Evolutionary conservation across 345 rosid genomes (phyloP).

Genomic region (Anacardium occidentale): DNA sequence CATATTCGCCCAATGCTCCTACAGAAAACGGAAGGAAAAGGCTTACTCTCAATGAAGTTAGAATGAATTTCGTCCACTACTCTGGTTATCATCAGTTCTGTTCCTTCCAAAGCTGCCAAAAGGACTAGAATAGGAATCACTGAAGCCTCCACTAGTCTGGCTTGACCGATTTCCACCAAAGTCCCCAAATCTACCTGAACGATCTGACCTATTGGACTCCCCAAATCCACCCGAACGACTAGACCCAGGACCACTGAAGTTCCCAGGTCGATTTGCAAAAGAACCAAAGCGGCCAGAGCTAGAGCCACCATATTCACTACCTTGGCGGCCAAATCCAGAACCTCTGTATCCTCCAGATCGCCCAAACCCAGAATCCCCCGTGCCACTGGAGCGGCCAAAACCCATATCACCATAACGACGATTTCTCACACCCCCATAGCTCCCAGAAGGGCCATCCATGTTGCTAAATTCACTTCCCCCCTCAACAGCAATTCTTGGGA

Average conservation of each 20-base stretch:
- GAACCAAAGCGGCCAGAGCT: slow-evolving; percentile 37
- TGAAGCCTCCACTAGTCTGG: slow-evolving; percentile 28
- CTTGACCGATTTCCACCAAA: slow-evolving; percentile 22
- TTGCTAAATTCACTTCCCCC: slow-evolving; percentile 38
- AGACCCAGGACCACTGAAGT: slow-evolving; percentile 36
- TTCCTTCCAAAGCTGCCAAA: slow-evolving; percentile 21
- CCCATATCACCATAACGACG: slow-evolving; percentile 45
- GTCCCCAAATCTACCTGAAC: slow-evolving; percentile 39
- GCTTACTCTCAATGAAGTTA: slow-evolving; percentile 19
- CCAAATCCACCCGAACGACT: slow-evolving; percentile 42
- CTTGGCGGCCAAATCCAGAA: slow-evolving; percentile 26
- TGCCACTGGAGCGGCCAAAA: slow-evolving; percentile 45
- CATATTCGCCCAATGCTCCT: neutral
- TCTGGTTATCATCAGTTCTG: slow-evolving; percentile 8
- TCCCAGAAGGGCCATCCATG: slow-evolving; percentile 41
- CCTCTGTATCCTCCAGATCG: slow-evolving; percentile 35
- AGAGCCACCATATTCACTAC: slow-evolving; percentile 17
- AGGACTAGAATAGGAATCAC: slow-evolving; percentile 15
- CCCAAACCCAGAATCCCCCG: slow-evolving; percentile 36
- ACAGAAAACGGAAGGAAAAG: neutral
- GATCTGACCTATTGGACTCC: slow-evolving; percentile 35
- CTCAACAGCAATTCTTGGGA: slow-evolving; percentile 61
- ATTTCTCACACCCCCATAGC: slow-evolving; percentile 49
- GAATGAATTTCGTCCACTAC: neutral
- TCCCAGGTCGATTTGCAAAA: slow-evolving; percentile 21